phyloP scores from a whole-genome alignment of 2,329 filamentous ascomycete genomes.

The Hypomyces perniciosus region DNA sequence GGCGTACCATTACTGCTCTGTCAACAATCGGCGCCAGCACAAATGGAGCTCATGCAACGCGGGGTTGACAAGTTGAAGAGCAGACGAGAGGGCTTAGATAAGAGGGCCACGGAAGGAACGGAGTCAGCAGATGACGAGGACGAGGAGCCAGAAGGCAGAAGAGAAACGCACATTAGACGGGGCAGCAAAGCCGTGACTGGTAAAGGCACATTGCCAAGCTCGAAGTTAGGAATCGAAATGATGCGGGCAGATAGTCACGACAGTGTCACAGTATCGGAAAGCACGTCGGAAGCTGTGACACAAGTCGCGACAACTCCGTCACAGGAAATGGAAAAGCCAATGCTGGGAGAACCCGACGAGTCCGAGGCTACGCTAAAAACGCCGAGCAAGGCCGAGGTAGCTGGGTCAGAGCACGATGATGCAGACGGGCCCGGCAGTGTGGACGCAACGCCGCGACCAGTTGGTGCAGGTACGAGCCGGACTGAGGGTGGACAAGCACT shows the following conservation, averaged over 20 bases:
- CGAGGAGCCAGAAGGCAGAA: conserved; percentile 65
- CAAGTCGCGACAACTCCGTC: conserved; percentile 45
- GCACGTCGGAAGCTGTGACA: conserved; percentile 45
- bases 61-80: conserved; percentile 68
- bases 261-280: conserved; percentile 57
- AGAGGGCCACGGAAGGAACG: conserved; percentile 62
- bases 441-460: conserved; percentile 41
- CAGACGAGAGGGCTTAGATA: conserved; percentile 71
- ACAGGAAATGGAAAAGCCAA: conserved; percentile 32
- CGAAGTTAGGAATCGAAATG: conserved; percentile 94
- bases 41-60: conserved; percentile 51
- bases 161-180: conserved; percentile 43
- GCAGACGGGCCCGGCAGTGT: conserved; percentile 19
- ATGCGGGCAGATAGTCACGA: conserved; percentile 95
- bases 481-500: background rate
- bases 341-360: conserved; percentile 19
- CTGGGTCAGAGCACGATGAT: background rate
- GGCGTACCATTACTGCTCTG: conserved; percentile 50
- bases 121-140: conserved; percentile 95
- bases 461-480: conserved; percentile 13
- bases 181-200: conserved; percentile 31
- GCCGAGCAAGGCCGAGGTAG: conserved; percentile 15
- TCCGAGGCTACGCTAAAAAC: conserved; percentile 19
- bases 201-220: conserved; percentile 62
- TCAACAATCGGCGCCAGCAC: conserved; percentile 59